Percentiles rank a stretch among this genome's conserved stretches.
These are phyloP conservation scores for Apiospora hydei DNA, from an alignment of 2,329 filamentous ascomycete species.

Conservation along the genomic window DNA sequence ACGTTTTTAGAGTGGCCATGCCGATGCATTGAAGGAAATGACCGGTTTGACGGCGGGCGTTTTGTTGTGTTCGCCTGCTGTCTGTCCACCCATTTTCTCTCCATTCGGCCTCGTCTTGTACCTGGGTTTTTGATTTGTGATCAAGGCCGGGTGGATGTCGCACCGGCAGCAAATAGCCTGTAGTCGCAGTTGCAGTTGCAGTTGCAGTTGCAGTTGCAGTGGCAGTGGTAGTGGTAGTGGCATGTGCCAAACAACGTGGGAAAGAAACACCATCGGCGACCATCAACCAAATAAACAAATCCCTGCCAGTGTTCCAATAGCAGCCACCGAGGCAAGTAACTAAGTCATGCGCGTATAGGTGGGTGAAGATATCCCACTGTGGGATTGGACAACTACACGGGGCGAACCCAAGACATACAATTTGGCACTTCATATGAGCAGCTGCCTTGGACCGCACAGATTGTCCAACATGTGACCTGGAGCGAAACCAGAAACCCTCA, in stretches of 20 bases:
- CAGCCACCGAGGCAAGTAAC: background rate
- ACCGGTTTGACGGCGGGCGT: background rate
- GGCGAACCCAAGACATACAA: background rate
- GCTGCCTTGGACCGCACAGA: background rate
- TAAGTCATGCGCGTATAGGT: background rate
- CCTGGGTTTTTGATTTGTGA: slow-evolving; percentile 10
- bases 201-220: background rate
- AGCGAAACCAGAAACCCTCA: background rate
- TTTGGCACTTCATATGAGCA: background rate
- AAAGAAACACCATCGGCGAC: background rate
- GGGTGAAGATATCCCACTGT: background rate
- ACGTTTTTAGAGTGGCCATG: background rate
- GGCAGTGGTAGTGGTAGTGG: background rate
- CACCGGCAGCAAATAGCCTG: slow-evolving; percentile 15
- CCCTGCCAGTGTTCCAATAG: background rate
- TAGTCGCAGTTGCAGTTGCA: background rate
- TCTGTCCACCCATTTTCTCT: background rate
- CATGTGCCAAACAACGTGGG: background rate
- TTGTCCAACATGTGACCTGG: background rate
- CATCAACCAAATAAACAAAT: background rate
- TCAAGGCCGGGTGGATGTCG: background rate
- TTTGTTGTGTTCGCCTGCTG: slow-evolving; percentile 4
- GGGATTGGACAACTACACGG: too few relatives aligned
- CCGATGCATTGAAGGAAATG: background rate
- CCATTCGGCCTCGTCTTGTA: background rate